Evolutionary conservation across 2,329 filamentous ascomycete genomes (phyloP).

Genomic region (Fusarium scirpi): DNA sequence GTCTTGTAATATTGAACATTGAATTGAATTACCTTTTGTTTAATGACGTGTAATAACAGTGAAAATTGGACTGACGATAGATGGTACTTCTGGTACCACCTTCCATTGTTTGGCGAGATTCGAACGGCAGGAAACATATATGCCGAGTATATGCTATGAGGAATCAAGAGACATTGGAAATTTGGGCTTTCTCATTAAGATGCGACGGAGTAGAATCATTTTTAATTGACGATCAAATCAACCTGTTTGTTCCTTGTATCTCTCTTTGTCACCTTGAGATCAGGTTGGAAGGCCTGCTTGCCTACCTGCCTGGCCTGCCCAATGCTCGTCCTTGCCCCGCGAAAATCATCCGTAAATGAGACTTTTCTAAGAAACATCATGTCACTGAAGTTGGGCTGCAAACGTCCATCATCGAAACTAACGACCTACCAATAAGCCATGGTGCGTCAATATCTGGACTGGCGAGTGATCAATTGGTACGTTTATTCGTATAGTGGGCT

Average conservation of each 20-base stretch:
- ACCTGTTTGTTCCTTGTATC: not conserved
- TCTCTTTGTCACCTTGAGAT: not conserved
- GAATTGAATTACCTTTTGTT: not conserved
- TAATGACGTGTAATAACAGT: not conserved
- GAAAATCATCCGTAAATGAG: not conserved
- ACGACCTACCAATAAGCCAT: not conserved
- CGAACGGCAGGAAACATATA: not conserved
- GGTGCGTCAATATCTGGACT: not conserved
- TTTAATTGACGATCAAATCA: not conserved
- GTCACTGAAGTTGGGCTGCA: not conserved
- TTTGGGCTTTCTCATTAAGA: not conserved
- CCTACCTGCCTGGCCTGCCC: not conserved
- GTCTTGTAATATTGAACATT: not conserved
- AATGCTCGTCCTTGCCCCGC: not conserved
- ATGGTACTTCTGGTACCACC: not conserved
- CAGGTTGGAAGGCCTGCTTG: not conserved
- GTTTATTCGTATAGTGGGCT: slow-evolving; percentile 11
- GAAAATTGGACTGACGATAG: not conserved
- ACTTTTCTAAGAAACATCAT: not conserved
- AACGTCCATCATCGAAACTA: not conserved
- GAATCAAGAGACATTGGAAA: not conserved
- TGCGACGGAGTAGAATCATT: not conserved
- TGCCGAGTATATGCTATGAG: not conserved
- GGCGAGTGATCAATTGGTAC: not conserved
- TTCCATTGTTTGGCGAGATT: not conserved